Evolutionary conservation across 2,329 filamentous ascomycete genomes (phyloP), one percentile per base, ranked within the genome.

Genomic region (Bipolaris zeicola): DNA sequence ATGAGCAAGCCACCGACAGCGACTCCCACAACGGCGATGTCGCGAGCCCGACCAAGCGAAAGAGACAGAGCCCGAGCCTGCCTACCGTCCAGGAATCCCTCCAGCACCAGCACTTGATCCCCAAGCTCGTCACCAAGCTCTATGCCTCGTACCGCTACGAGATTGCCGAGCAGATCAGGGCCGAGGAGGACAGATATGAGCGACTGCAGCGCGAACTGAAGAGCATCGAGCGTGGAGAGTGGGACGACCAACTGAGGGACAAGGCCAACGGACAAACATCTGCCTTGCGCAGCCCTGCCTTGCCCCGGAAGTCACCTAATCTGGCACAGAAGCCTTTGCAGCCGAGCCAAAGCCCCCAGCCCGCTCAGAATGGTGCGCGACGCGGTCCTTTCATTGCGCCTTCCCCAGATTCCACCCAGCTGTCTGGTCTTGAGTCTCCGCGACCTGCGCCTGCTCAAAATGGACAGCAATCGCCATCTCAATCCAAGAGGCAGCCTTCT

Each of bases 101-200:
- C 52, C 82, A 87, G 61, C 86, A 92, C 73, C 75, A 83, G 26
- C 85, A 89, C 47, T 86, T 89, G 61, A 81, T 96, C 1, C 89
- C 90, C 1, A 79, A 82, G 26, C 78, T 96, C 42, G 84, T 96
- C 45, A 82, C 88, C 55, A 86, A 88, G 62, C 81, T 96, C 1
- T 96, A 95, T 71, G 82, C 85, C 11, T 83, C 85, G 60, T 97
- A 96, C 73, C 84, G 87, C 61, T 85, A 89, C 43, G 80, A 88
- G 41, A 81, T 89, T 46, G 83, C 92, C n/a, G 79, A 81, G 53
- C 84, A 89, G 67, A 90, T 97, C 57, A 82, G 84, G 56, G 85
- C 89, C 52, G 89, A 95, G 60, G 93, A 97, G 78, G 82, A 81
- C 56, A 82, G 80, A 49, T 89, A 89, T 69, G 82, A 84, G 24